Percentiles rank a stretch among this genome's conserved stretches.
These are phyloP conservation scores for Beauveria caledonica DNA, from an alignment of 2,329 filamentous ascomycete species.

Conservation along the genomic window DNA sequence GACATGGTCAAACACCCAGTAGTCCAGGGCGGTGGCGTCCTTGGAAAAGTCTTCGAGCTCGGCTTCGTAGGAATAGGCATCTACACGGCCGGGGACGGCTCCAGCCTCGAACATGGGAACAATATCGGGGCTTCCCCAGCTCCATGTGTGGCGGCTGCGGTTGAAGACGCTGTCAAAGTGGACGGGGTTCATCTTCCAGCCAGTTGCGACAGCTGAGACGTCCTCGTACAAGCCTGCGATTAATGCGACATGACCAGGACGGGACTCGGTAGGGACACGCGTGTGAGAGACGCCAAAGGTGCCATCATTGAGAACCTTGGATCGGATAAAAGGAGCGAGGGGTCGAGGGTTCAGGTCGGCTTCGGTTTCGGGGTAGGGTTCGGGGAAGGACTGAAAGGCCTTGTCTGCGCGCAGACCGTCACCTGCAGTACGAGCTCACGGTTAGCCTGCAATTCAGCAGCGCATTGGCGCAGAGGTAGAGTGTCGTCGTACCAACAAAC, in stretches of 20 bases:
- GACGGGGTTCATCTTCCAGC: slow-evolving; percentile 97
- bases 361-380: slow-evolving; percentile 65
- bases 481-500: slow-evolving; percentile 63
- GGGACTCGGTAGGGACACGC: slow-evolving; percentile 90
- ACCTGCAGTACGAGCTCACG: slow-evolving; percentile 36
- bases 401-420: slow-evolving; percentile 96
- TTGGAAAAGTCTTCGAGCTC: slow-evolving; percentile 87
- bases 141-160: slow-evolving; percentile 92
- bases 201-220: slow-evolving; percentile 92
- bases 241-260: slow-evolving; percentile 90
- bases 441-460: slow-evolving; percentile 3
- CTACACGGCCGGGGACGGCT: slow-evolving; percentile 78
- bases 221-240: slow-evolving; percentile 97
- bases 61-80: slow-evolving; percentile 74
- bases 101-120: slow-evolving; percentile 94
- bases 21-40: slow-evolving; percentile 72
- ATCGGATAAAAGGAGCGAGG: slow-evolving; percentile 85
- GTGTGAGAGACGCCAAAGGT: slow-evolving; percentile 98
- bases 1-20: slow-evolving; percentile 94
- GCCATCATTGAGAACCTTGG: slow-evolving; percentile 76
- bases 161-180: slow-evolving; percentile 99
- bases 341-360: slow-evolving; percentile 65
- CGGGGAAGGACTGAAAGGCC: slow-evolving; percentile 86
- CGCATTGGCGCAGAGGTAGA: neutral
- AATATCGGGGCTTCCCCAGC: slow-evolving; percentile 97